A percentile compares a stretch with the other conserved stretches of the same genome.
These are phyloP conservation scores for Stagonosporopsis tanaceti DNA, from an alignment of 2,329 filamentous ascomycete species.

Conservation along the genomic window DNA sequence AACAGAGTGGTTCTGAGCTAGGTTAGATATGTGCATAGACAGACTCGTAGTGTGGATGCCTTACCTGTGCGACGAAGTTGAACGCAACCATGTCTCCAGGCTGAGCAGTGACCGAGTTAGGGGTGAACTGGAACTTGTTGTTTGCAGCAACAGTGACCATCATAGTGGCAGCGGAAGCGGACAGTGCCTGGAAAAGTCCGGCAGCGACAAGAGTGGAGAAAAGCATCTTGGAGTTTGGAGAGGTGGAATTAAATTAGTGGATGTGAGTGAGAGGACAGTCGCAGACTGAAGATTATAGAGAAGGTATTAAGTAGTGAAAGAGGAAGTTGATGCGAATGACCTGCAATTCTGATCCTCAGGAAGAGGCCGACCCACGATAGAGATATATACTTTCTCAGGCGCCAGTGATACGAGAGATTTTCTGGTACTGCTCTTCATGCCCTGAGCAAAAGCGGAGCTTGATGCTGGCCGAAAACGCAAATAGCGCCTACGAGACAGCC, in stretches of 20 bases:
- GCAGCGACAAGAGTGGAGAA: conserved; percentile 31
- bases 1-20: conserved; percentile 36
- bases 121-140: conserved; percentile 42
- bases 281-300: conserved; percentile 11
- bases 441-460: conserved; percentile 15
- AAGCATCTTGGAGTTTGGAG: conserved; percentile 30
- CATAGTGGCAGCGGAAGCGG: conserved; percentile 39
- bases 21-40: neutral
- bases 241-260: conserved; percentile 8
- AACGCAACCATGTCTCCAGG: conserved; percentile 41
- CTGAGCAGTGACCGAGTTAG: conserved; percentile 36
- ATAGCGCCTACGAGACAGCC: conserved; percentile 11
- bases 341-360: conserved; percentile 27
- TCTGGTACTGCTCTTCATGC: neutral
- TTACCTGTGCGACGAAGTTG: conserved; percentile 35
- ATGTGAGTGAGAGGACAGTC: conserved; percentile 11
- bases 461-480: conserved; percentile 18
- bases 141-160: conserved; percentile 42
- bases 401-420: neutral
- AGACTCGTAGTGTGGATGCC: neutral
- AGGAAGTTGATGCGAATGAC: conserved; percentile 23
- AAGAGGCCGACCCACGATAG: conserved; percentile 4
- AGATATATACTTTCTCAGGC: conserved; percentile 19
- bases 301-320: conserved; percentile 8
- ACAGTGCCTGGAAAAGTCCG: conserved; percentile 36